These are phyloP conservation scores for Dactylis glomerata DNA, from an alignment of 176 grass and related monocot species.

Conservation along the genomic window DNA sequence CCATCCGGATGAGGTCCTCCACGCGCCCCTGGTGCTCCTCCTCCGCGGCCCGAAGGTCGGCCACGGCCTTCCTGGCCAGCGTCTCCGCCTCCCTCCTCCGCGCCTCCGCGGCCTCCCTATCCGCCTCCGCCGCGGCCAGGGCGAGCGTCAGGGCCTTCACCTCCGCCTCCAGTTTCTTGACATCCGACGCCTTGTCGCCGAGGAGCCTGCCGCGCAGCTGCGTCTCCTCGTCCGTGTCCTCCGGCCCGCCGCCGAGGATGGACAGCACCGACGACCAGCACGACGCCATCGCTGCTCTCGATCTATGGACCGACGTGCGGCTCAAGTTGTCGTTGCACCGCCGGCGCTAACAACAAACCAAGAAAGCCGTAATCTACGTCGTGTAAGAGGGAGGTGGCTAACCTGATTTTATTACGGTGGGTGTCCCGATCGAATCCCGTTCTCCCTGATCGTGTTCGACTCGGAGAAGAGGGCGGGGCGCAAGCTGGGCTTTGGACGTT, in stretches of 20 bases:
- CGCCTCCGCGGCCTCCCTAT: neutral
- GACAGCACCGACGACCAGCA: constrained; percentile 41
- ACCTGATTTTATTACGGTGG: neutral
- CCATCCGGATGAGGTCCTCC: constrained; percentile 21
- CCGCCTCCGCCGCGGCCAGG: neutral
- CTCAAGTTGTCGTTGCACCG: neutral
- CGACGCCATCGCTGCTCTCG: neutral
- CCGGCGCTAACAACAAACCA: neutral
- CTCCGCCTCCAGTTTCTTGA: constrained; percentile 16
- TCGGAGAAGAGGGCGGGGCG: neutral
- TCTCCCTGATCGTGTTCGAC: neutral
- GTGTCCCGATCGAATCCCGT: neutral
- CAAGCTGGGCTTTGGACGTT: neutral
- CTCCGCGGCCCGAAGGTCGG: neutral
- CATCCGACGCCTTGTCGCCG: neutral
- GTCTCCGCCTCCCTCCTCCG: constrained; percentile 3
- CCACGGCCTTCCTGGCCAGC: neutral
- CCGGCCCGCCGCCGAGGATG: neutral
- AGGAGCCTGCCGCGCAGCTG: constrained; percentile 9
- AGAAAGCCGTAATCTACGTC: neutral
- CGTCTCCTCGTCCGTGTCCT: neutral
- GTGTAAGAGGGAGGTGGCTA: neutral
- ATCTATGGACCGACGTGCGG: neutral
- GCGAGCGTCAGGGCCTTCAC: constrained; percentile 28
- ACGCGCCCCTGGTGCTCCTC: neutral